Base-by-base conservation (phyloP, 495 filamentous ascomycete genomes). In the Pyronema omphalodes region DNA sequence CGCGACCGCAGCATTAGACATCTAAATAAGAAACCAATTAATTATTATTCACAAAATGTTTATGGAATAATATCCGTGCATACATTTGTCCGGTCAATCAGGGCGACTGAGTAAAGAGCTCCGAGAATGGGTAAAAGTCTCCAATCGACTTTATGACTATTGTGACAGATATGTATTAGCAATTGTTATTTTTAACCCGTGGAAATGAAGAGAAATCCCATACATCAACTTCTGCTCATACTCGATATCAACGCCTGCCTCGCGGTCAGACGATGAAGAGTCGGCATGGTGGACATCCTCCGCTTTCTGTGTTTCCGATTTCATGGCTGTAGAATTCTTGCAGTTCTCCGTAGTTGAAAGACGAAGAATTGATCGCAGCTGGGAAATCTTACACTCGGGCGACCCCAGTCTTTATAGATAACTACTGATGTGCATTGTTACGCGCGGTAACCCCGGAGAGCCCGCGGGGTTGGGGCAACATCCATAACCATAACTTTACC, bases 1-100 rank as follows among this genome's bases (percentile, higher is more conserved):
- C 55, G 77, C 72, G 40, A 79, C 72, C 33, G 72, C 73, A 1
- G 76, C 76, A 60, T 78, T 77, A 9, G 73, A 73, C 46, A 78
- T 75, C 58, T 74, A 41, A 33, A 19, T 12, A 37, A n/a, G 2
- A n/a, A 55, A 11, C 15, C 23, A 37, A 19, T 46, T n/a, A 47
- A 7, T 7, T 2, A 3, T 8, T 14, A 19, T 48, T 15, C 17
- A 6, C 36, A 9, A 17, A 37, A 63, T 12, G 51, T 62, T 64
- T 59, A 66, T 60, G 39, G 43, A 9, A n/a, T 14, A 35, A 8
- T 15, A 23, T 5, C 5, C 23, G 5, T 29, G 23, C 54, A 37
- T 40, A 61, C 54, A 44, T 65, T 65, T 12, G 58, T 51, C 17
- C 62, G 62, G 39, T 65, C 62, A 8, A 65, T 57, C 33, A 65